phyloP scores from a whole-genome alignment of 176 grass and related monocot species.

The Hordeum marinum region DNA sequence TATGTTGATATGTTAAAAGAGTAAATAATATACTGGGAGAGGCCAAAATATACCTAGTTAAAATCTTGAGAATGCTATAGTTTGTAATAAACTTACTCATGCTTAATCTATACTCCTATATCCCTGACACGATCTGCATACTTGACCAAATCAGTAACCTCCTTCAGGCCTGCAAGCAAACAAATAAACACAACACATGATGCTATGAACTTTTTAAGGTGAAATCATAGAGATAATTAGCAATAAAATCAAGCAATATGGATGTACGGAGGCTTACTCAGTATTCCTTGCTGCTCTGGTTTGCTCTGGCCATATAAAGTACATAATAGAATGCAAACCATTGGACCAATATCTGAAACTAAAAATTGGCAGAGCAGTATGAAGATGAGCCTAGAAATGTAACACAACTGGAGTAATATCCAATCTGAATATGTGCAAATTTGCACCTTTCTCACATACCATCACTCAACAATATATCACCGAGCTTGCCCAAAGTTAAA shows the following conservation, averaged over 20 bases:
- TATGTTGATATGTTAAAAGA: not conserved
- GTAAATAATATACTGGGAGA: not conserved
- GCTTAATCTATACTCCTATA: not conserved
- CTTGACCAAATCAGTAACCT: constrained; percentile 1
- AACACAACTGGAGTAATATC: not conserved
- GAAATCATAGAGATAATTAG: not conserved
- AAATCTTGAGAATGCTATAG: not conserved
- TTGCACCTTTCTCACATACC: not conserved
- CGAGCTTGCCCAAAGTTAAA: not conserved
- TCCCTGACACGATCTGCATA: not conserved
- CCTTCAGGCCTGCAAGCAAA: not conserved
- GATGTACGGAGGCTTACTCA: not conserved
- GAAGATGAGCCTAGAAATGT: not conserved
- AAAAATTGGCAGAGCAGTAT: not conserved
- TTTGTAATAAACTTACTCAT: not conserved
- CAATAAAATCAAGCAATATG: not conserved
- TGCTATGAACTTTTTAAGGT: not conserved
- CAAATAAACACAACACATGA: not conserved
- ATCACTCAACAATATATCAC: not conserved
- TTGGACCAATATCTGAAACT: not conserved
- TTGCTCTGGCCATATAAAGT: not conserved
- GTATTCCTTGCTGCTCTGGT: not conserved
- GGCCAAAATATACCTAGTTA: not conserved
- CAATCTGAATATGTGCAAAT: not conserved
- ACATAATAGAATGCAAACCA: not conserved